Evolutionary conservation across 148 eudicot genomes (phyloP).

Genomic region (Limonium bicolor): DNA sequence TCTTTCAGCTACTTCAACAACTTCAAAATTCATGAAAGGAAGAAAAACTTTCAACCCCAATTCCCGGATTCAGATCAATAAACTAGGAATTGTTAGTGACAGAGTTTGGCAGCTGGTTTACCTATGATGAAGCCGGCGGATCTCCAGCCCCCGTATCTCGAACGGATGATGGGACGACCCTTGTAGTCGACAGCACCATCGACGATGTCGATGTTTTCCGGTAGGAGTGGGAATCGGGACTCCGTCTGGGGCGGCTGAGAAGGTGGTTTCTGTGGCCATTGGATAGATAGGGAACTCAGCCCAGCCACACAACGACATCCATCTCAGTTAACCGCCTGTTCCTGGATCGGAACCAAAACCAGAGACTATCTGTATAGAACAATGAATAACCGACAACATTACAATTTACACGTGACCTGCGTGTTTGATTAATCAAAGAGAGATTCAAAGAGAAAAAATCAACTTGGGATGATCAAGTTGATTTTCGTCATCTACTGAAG

Average conservation of each 20-base stretch:
- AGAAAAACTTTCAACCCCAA: neutral
- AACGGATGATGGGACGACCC: conserved; percentile 22
- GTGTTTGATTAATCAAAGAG: no score
- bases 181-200: conserved; percentile 25
- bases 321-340: no score
- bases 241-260: neutral
- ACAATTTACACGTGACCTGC: no score
- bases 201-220: conserved; percentile 10
- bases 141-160: conserved; percentile 34
- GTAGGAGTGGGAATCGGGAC: conserved; percentile 3
- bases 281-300: neutral
- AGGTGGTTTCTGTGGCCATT: conserved; percentile 2
- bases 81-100: neutral
- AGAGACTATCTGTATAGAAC: no score
- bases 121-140: conserved; percentile 42
- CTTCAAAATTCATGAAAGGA: conserved; percentile 10
- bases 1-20: conserved; percentile 54
- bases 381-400: no score
- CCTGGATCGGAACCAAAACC: no score
- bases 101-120: neutral
- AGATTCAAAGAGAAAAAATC: no score
- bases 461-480: no score
- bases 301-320: no score
- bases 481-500: no score
- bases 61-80: neutral